Evolutionary conservation across 345 rosid species (phyloP).

Genomic region (Brassica napus): DNA sequence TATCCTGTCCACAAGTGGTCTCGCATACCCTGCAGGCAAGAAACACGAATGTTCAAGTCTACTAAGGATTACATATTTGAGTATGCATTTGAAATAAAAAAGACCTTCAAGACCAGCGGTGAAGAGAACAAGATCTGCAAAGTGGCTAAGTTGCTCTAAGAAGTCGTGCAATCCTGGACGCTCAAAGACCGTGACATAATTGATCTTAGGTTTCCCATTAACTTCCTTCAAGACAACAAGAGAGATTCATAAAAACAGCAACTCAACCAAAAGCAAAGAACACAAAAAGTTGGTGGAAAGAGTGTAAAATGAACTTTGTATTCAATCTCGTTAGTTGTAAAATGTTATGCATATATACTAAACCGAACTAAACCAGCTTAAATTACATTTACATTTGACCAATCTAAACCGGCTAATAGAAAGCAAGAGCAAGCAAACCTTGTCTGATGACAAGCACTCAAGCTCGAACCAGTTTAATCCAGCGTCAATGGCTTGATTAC

Average conservation of each 20-base stretch:
- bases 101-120: slow-evolving; percentile 98
- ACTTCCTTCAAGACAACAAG: slow-evolving; percentile 51
- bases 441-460: slow-evolving; percentile 84
- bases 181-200: slow-evolving; percentile 85
- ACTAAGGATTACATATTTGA: neutral
- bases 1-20: slow-evolving; percentile 89
- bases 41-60: neutral
- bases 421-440: slow-evolving; percentile 58
- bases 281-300: neutral
- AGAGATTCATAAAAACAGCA: slow-evolving; percentile 41
- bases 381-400: too few species aligned
- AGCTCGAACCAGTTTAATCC: slow-evolving; percentile 90
- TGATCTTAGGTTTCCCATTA: slow-evolving; percentile 77
- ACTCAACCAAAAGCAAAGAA: neutral
- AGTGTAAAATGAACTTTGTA: too few species aligned
- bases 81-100: slow-evolving; percentile 2
- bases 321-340: too few species aligned
- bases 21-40: slow-evolving; percentile 73
- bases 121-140: slow-evolving; percentile 82
- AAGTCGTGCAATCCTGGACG: slow-evolving; percentile 92
- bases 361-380: too few species aligned
- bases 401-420: too few species aligned
- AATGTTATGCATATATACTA: too few species aligned
- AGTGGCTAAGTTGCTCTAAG: slow-evolving; percentile 66
- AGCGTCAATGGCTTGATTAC: slow-evolving; percentile 70